Base-by-base conservation (phyloP, 305 asterid genomes). In the Solanum hybrid region DNA sequence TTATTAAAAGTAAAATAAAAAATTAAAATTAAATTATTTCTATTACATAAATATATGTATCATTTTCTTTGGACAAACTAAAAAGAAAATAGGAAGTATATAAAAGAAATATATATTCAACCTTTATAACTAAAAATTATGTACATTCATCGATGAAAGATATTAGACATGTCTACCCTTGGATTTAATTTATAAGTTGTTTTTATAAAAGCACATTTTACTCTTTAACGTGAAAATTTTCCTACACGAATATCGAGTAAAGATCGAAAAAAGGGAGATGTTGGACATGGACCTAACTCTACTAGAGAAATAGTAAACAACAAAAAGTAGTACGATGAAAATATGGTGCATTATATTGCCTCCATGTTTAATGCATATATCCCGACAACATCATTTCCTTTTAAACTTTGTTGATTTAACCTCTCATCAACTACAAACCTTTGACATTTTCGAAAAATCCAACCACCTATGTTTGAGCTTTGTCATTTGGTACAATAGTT, bases 361-460 rank as follows among this genome's bases (percentile, higher is more conserved):
- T 27, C 73, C 36, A 41, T 41, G 72, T 82, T 82, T 41, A 29
- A 31, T 84, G 75, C 12, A 41, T 41, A 82, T 39, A 41, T 41
- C 34, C 38, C 31, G 88, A 32, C 76, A 84, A 51, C 76, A 84
- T 20, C 41, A 51, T 84, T 45, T 84, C 76, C 39, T 31, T 31
- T 31, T 51, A 31, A 41, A 45, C 88, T 29, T 29, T 17, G 1
- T 84, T 84, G 76, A 84, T 84, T 84, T 84, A 51, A 84, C 32
- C 29, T 51, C 22, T 84, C 88, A 84, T 51, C 11, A 22, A 84
- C 29, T 31, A 29, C 26, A 45, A 51, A 84, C 88, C 29, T 51
- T 51, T 51, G 88, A 29, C 29, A 51, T 51, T 84, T 84, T 65
- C 39, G 22, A 51, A 72, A 27, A 84, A 31, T 51, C 76, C 37